phyloP scores from a whole-genome alignment of 1,284 basidiomycete genomes.

The Phlebopus sp. region DNA sequence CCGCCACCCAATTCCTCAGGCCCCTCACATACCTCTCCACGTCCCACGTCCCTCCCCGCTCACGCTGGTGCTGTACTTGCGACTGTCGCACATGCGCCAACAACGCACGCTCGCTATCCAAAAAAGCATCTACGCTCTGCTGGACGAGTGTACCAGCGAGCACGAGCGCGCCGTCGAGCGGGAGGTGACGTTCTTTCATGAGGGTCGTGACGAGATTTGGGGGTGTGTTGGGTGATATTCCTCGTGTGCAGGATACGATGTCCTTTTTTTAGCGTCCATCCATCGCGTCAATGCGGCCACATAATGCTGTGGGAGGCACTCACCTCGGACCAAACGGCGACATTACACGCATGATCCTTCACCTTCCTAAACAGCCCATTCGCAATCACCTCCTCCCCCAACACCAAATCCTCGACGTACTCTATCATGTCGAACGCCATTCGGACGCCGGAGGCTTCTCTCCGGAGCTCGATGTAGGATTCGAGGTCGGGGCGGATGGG shows the following conservation, averaged over 20 bases:
- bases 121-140: constrained; percentile 29
- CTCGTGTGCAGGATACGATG: constrained; percentile 28
- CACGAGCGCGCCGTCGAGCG: constrained; percentile 24
- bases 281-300: not conserved
- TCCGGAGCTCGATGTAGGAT: constrained; percentile 43
- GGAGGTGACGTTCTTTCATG: constrained; percentile 24
- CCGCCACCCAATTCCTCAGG: constrained; percentile 50
- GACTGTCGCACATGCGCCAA: constrained; percentile 9
- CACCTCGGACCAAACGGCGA: constrained; percentile 32
- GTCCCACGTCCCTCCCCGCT: constrained; percentile 26
- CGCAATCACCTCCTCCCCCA: constrained; percentile 35
- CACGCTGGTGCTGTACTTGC: constrained; percentile 10
- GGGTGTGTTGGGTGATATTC: constrained; percentile 9
- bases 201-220: constrained; percentile 25
- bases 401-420: constrained; percentile 45
- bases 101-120: constrained; percentile 19
- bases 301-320: too few species aligned
- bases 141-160: constrained; percentile 23
- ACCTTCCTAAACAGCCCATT: constrained; percentile 21
- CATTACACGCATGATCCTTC: constrained; percentile 26
- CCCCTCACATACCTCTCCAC: constrained; percentile 43
- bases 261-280: constrained; percentile 17
- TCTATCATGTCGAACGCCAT: constrained; percentile 55
- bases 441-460: constrained; percentile 47
- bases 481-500: constrained; percentile 42